Percentiles rank a stretch among this genome's conserved stretches.
Conservation (phyloP, 192 early-diverging fungal genomes). For the Dimargaris xerosporica region DNA sequence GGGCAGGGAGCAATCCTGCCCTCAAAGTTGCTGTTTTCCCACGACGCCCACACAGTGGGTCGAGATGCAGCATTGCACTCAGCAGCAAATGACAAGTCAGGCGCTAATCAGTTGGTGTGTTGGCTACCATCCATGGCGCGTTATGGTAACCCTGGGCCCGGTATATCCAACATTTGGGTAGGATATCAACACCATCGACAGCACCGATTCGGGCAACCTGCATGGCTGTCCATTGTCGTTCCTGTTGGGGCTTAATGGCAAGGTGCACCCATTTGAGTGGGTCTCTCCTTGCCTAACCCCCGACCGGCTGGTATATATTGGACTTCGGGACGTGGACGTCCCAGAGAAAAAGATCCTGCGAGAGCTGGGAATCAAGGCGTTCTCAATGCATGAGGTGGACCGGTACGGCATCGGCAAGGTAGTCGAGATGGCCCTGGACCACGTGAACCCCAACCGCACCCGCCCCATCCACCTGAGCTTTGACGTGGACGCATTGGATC, state of each 20-base stretch:
- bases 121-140: no score
- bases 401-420: slow-evolving; percentile 82
- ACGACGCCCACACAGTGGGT: no score
- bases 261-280: slow-evolving; percentile 55
- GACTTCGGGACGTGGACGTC: slow-evolving; percentile 83
- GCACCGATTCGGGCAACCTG: slow-evolving; percentile 79
- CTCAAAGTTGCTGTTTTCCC: no score
- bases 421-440: slow-evolving; percentile 83
- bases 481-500: slow-evolving; percentile 93
- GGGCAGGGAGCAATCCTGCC: no score
- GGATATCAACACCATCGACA: slow-evolving; percentile 85
- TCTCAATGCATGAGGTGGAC: slow-evolving; percentile 94
- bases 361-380: slow-evolving; percentile 77
- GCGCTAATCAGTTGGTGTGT: no score
- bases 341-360: slow-evolving; percentile 74
- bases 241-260: slow-evolving; percentile 52
- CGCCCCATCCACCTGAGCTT: slow-evolving; percentile 79
- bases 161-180: neutral
- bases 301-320: slow-evolving; percentile 85
- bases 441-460: slow-evolving; percentile 56
- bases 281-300: slow-evolving; percentile 54
- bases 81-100: no score
- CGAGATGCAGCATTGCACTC: no score
- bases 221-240: slow-evolving; percentile 93
- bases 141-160: no score